Conservation (phyloP, 2,329 filamentous ascomycete species). For the Colletotrichum coccodes region DNA sequence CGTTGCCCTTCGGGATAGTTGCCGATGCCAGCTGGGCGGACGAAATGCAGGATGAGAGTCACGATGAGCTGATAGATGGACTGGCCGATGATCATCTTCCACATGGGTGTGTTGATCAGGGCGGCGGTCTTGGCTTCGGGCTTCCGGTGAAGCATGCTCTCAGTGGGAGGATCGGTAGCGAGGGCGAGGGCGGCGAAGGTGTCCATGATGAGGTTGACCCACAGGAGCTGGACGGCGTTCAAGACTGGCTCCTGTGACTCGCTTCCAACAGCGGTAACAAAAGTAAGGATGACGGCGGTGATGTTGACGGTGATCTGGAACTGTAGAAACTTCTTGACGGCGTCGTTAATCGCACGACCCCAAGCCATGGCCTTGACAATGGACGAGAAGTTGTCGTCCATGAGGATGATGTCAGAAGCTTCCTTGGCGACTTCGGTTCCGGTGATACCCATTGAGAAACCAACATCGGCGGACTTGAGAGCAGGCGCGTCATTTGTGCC, state of each 20-base stretch:
- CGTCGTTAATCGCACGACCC: conserved; percentile 72
- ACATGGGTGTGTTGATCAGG: conserved; percentile 81
- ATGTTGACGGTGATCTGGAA: conserved; percentile 81
- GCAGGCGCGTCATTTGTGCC: conserved; percentile 75
- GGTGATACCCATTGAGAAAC: conserved; percentile 76
- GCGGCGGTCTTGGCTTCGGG: conserved; percentile 79
- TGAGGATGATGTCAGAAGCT: conserved; percentile 69
- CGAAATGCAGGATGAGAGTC: conserved; percentile 78
- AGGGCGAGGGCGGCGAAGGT: conserved; percentile 83
- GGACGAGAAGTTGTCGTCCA: conserved; percentile 71
- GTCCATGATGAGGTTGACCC: conserved; percentile 89
- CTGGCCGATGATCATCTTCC: conserved; percentile 91
- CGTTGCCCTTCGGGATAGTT: conserved; percentile 57
- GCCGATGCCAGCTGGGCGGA: conserved; percentile 54
- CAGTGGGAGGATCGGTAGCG: conserved; percentile 78
- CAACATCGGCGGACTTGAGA: conserved; percentile 73
- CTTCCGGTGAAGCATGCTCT: conserved; percentile 75
- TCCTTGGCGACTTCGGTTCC: conserved; percentile 74
- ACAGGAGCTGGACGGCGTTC: conserved; percentile 82
- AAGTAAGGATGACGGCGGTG: conserved; percentile 81
- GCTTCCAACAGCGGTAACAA: conserved; percentile 79
- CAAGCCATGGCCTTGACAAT: conserved; percentile 72
- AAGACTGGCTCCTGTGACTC: conserved; percentile 72
- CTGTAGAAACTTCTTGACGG: conserved; percentile 73
- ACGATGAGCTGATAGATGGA: conserved; percentile 80